Conservation (phyloP, 148 eudicot genomes). For the Limonium bicolor region DNA sequence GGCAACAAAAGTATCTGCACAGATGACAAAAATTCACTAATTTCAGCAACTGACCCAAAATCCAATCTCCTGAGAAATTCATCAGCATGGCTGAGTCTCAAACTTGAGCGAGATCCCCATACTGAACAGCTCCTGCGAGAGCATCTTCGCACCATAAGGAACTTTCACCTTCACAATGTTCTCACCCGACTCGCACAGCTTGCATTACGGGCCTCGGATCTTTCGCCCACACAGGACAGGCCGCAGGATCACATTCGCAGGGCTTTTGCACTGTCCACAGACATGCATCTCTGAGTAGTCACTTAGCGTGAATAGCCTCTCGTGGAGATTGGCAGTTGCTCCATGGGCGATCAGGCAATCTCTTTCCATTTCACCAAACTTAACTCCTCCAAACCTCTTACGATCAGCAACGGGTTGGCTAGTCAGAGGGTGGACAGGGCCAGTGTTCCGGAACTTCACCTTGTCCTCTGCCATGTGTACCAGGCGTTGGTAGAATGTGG, state of each 20-base stretch:
- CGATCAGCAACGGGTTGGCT: constrained; percentile 92
- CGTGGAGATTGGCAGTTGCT: constrained; percentile 86
- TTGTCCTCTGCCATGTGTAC: constrained; percentile 94
- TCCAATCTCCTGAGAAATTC: no score
- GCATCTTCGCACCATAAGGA: constrained; percentile 84
- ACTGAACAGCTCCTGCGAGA: constrained; percentile 89
- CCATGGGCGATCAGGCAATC: constrained; percentile 96
- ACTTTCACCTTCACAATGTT: constrained; percentile 62
- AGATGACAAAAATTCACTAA: no score
- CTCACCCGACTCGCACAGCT: constrained; percentile 66
- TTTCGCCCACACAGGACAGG: constrained; percentile 52
- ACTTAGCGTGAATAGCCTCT: constrained; percentile 83
- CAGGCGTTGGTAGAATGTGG: constrained; percentile 79
- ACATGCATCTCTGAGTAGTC: constrained; percentile 86
- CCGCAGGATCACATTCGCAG: constrained; percentile 61
- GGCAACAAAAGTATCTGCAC: no score
- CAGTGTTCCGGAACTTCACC: constrained; percentile 89
- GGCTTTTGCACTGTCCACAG: constrained; percentile 50
- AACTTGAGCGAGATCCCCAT: constrained; percentile 89
- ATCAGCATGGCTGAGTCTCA: constrained; percentile 69
- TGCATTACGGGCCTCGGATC: constrained; percentile 75
- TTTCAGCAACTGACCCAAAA: no score
- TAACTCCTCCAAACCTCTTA: constrained; percentile 91
- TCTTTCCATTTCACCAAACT: constrained; percentile 92
- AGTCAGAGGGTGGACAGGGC: constrained; percentile 90